These are phyloP conservation scores for Trypanosoma lewisi DNA, from an alignment of 208 protist species.

Conservation along the genomic window DNA sequence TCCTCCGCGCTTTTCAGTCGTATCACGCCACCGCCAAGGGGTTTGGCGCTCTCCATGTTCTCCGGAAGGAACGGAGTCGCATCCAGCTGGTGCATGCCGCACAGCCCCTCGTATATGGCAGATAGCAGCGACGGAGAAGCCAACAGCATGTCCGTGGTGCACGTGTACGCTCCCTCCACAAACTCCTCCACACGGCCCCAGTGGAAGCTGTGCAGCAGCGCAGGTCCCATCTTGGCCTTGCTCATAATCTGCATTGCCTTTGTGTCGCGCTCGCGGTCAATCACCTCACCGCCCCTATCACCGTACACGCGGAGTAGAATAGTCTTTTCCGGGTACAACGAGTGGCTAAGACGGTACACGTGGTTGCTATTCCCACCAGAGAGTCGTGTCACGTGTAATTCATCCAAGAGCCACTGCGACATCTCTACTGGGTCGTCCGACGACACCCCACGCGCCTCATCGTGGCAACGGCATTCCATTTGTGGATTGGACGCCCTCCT, in stretches of 20 bases:
- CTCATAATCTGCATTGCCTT: constrained; percentile 79
- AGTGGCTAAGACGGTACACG: constrained; percentile 73
- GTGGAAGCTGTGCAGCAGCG: constrained; percentile 74
- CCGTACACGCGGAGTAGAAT: constrained; percentile 81
- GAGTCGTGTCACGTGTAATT: constrained; percentile 73
- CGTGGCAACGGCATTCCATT: constrained; percentile 26
- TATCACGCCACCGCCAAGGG: constrained; percentile 4
- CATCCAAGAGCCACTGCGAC: constrained; percentile 49
- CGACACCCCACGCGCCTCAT: constrained; percentile 1
- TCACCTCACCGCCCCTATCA: constrained; percentile 56
- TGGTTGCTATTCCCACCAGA: constrained; percentile 85
- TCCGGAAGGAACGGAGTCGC: constrained; percentile 59
- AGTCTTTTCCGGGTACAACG: constrained; percentile 48
- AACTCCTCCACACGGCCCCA: constrained; percentile 88
- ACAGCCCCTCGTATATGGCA: constrained; percentile 55
- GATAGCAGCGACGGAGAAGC: constrained; percentile 46
- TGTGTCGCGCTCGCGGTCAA: constrained; percentile 75
- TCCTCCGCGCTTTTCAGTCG: not conserved
- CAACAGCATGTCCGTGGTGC: constrained; percentile 80
- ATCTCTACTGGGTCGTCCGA: constrained; percentile 34
- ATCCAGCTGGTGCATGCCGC: constrained; percentile 55
- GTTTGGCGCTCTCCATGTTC: constrained; percentile 45
- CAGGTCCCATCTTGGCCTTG: constrained; percentile 57
- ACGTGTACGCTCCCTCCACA: constrained; percentile 67
- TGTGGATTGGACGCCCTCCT: constrained; percentile 10